Evolutionary conservation across 768 basidiomycete species (phyloP).

Genomic region (Cystofilobasidium macerans): DNA sequence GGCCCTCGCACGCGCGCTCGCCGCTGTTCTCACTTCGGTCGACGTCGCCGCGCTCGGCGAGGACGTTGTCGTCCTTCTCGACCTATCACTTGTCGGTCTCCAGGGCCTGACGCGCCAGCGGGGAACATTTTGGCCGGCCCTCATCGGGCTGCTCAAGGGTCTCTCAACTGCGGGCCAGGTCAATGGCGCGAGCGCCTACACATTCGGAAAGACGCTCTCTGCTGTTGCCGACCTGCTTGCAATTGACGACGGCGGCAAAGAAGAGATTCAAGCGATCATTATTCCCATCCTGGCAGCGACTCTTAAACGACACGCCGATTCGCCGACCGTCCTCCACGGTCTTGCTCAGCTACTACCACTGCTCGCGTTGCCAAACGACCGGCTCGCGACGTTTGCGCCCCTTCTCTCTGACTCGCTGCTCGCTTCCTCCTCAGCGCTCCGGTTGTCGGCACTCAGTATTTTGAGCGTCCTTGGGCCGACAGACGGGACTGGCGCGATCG

Average conservation of each 20-base stretch:
- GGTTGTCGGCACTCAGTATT: conserved; percentile 49
- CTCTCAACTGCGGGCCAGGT: not conserved
- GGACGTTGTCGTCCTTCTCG: not conserved
- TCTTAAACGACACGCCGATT: not conserved
- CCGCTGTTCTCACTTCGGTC: not conserved
- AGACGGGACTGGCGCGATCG: conserved; percentile 4
- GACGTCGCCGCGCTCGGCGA: not conserved
- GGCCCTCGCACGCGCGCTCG: conserved; percentile 9
- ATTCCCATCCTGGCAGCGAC: not conserved
- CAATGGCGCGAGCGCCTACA: not conserved
- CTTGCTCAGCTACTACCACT: conserved; percentile 6
- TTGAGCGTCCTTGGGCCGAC: conserved; percentile 28
- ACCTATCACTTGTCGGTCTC: not conserved
- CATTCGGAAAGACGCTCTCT: not conserved
- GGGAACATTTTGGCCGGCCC: not conserved
- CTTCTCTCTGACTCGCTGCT: conserved; percentile 49
- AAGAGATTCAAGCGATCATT: not conserved
- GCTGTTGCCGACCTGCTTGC: not conserved
- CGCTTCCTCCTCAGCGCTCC: conserved; percentile 59
- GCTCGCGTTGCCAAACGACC: not conserved
- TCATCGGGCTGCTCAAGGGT: not conserved
- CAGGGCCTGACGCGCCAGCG: not conserved
- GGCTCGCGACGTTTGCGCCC: not conserved
- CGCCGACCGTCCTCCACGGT: not conserved
- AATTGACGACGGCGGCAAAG: not conserved